Evolutionary conservation across 2,329 filamentous ascomycete genomes (phyloP).

Genomic region (Colletotrichum sp.): DNA sequence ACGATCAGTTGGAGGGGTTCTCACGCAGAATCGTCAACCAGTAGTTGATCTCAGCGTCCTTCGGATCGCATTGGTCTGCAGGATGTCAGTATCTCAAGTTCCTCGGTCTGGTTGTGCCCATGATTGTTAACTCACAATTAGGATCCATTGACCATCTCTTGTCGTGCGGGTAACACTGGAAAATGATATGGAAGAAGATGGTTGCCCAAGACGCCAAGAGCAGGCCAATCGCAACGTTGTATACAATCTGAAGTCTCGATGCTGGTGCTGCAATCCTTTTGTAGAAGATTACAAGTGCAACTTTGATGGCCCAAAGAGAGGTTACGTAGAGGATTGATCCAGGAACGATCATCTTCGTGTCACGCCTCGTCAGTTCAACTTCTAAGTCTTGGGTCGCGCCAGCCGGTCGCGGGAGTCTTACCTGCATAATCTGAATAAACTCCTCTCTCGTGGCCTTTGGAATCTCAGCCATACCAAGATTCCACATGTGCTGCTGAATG

Average conservation of each 20-base stretch:
- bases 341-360: slow-evolving; percentile 41
- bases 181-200: slow-evolving; percentile 43
- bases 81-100: not conserved
- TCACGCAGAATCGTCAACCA: slow-evolving; percentile 22
- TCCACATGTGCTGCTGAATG: slow-evolving; percentile 33
- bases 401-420: slow-evolving; percentile 12
- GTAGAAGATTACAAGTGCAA: slow-evolving; percentile 45
- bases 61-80: slow-evolving; percentile 15
- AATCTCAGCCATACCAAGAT: slow-evolving; percentile 29
- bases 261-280: slow-evolving; percentile 41
- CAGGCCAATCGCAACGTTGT: slow-evolving; percentile 38
- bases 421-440: slow-evolving; percentile 29
- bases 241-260: slow-evolving; percentile 38
- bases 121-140: slow-evolving; percentile 19
- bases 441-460: slow-evolving; percentile 23
- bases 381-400: not conserved
- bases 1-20: not conserved
- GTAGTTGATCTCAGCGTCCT: slow-evolving; percentile 18
- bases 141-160: slow-evolving; percentile 35
- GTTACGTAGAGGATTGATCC: slow-evolving; percentile 44
- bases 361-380: not conserved
- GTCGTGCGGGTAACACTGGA: slow-evolving; percentile 40
- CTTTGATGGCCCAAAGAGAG: slow-evolving; percentile 45
- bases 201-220: slow-evolving; percentile 32
- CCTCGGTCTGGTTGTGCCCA: not conserved